Conservation (phyloP, 73 alveolate genomes). For the Tetrahymena elliotti region DNA sequence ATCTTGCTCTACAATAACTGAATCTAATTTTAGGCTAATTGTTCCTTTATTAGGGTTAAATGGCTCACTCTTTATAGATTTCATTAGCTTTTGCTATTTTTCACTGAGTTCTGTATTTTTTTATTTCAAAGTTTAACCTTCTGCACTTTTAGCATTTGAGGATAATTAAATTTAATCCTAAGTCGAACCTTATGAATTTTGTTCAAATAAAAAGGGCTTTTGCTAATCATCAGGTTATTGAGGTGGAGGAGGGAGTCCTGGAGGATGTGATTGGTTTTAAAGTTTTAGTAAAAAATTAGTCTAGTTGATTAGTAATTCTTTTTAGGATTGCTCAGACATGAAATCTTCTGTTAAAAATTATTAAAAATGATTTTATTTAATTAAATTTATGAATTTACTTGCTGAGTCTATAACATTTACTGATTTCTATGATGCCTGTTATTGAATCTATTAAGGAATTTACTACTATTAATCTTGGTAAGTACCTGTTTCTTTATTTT, state of each 20-base stretch:
- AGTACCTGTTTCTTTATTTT: neutral
- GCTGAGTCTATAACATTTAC: neutral
- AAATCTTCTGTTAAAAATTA: neutral
- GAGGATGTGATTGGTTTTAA: neutral
- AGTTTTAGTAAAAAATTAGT: neutral
- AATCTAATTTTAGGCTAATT: neutral
- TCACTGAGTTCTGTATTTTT: neutral
- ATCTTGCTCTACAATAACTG: neutral
- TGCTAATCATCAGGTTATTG: neutral
- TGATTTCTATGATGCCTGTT: neutral
- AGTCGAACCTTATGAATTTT: neutral
- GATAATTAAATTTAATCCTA: neutral
- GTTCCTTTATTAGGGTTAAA: neutral
- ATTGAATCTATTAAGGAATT: neutral
- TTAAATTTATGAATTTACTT: neutral
- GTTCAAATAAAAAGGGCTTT: neutral
- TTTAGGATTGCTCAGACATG: neutral
- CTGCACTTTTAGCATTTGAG: neutral
- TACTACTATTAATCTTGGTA: neutral
- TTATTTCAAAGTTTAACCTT: neutral
- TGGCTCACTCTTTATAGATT: neutral
- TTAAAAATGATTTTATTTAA: neutral
- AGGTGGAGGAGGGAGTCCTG: neutral
- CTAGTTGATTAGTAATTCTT: neutral
- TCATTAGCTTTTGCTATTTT: neutral